phyloP scores from a whole-genome alignment of 2,329 filamentous ascomycete genomes.

The Trichophyton schoenleinii region DNA sequence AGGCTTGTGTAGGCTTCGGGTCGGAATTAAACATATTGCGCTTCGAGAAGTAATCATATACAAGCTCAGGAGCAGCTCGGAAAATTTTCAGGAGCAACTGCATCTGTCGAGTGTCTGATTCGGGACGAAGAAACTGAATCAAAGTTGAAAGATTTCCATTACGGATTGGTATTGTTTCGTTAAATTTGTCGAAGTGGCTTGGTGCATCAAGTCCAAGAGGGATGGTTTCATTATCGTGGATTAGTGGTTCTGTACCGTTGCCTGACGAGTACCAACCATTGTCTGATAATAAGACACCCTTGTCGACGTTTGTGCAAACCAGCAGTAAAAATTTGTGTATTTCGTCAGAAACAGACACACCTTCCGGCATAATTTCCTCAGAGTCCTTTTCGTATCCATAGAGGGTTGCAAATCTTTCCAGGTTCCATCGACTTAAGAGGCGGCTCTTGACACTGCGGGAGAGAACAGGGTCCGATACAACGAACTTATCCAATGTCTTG shows the following conservation, averaged over 20 bases:
- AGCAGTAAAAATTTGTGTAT: conserved; percentile 64
- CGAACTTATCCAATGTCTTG: conserved; percentile 52
- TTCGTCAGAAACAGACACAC: conserved; percentile 46
- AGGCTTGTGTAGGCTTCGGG: conserved; percentile 81
- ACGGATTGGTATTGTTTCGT: conserved; percentile 54
- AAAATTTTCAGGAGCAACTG: conserved; percentile 75
- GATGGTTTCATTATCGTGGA: conserved; percentile 37
- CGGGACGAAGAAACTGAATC: conserved; percentile 65
- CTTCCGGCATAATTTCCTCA: conserved; percentile 34
- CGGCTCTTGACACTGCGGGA: conserved; percentile 61
- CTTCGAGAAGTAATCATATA: conserved; percentile 73
- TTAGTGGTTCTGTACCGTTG: conserved; percentile 45
- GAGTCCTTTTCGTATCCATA: conserved; percentile 44
- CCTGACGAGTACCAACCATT: conserved; percentile 74
- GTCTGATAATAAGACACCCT: conserved; percentile 63
- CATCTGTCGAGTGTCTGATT: conserved; percentile 67
- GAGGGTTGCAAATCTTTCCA: conserved; percentile 59
- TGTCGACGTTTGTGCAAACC: conserved; percentile 59
- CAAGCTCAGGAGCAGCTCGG: conserved; percentile 65
- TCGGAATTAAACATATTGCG: conserved; percentile 76
- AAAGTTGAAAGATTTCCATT: conserved; percentile 73
- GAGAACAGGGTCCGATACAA: conserved; percentile 64
- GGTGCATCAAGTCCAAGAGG: conserved; percentile 57
- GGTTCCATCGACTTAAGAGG: conserved; percentile 60
- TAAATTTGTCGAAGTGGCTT: conserved; percentile 56